These are phyloP conservation scores for Dactylellina leptospora DNA, from an alignment of 2,329 filamentous ascomycete genomes.

Conservation along the genomic window DNA sequence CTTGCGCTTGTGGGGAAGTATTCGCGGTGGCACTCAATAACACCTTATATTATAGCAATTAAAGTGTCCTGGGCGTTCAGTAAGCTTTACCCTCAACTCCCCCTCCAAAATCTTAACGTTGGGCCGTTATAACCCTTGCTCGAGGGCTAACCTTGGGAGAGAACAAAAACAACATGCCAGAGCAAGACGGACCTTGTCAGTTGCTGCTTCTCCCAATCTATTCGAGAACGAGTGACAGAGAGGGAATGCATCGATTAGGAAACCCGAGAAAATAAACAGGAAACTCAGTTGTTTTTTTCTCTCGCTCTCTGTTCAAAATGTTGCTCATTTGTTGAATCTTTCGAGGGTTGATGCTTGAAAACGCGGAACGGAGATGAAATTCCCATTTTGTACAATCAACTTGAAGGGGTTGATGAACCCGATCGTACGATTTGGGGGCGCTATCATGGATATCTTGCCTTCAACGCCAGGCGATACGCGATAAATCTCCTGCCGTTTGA, in stretches of 20 bases:
- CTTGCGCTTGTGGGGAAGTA: conserved; percentile 26
- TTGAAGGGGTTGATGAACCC: conserved; percentile 17
- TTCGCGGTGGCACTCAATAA: conserved; percentile 43
- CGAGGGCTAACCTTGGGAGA: neutral
- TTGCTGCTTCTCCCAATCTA: conserved; percentile 16
- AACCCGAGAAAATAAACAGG: neutral
- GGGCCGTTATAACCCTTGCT: conserved; percentile 34
- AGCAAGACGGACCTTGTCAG: conserved; percentile 30
- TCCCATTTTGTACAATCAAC: conserved; percentile 29
- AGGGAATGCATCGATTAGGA: conserved; percentile 1
- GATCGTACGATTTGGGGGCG: conserved; percentile 13
- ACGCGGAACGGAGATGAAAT: conserved; percentile 45
- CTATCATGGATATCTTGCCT: conserved; percentile 35
- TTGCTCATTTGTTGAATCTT: no score
- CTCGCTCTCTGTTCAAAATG: conserved; percentile 6
- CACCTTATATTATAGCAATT: conserved; percentile 52
- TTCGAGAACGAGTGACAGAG: conserved; percentile 22
- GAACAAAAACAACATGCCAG: conserved; percentile 34
- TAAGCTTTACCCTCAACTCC: conserved; percentile 40
- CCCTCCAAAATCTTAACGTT: conserved; percentile 27
- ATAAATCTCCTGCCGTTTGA: conserved; percentile 41
- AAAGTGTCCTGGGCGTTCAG: conserved; percentile 28
- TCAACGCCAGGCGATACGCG: conserved; percentile 37
- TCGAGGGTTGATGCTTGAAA: conserved; percentile 19
- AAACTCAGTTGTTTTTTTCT: neutral